phyloP scores from a whole-genome alignment of 495 filamentous ascomycete genomes.

The Endocarpon pusillum region DNA sequence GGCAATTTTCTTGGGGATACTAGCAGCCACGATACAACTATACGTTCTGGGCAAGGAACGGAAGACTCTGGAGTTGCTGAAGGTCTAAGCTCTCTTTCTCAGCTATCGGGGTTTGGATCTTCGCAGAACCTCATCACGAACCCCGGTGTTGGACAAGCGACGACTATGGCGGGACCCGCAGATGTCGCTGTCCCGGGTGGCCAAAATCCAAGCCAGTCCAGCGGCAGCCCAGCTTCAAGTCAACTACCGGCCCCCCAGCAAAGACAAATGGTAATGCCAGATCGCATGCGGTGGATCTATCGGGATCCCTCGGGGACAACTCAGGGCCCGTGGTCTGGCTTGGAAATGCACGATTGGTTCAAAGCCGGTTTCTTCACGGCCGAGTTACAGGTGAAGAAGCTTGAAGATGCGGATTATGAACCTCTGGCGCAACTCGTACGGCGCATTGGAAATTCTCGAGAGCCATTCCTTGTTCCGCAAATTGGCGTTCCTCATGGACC shows the following conservation, averaged over 20 bases:
- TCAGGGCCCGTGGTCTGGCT: slow-evolving; percentile 85
- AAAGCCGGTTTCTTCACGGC: slow-evolving; percentile 95
- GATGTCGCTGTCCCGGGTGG: slow-evolving; percentile 15
- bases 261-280: slow-evolving; percentile 95
- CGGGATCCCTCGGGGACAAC: slow-evolving; percentile 80
- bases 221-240: slow-evolving; percentile 21
- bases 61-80: too few relatives aligned
- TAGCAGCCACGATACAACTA: too few relatives aligned
- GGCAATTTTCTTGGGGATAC: too few relatives aligned
- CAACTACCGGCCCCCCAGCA: slow-evolving; percentile 57
- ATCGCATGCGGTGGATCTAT: slow-evolving; percentile 97
- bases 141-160: slow-evolving; percentile 21
- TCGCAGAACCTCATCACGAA: slow-evolving; percentile 27
- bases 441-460: slow-evolving; percentile 89
- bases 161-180: slow-evolving; percentile 13
- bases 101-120: too few relatives aligned
- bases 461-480: slow-evolving; percentile 93
- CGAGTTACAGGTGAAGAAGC: slow-evolving; percentile 82
- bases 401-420: slow-evolving; percentile 86
- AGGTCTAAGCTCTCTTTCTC: too few relatives aligned
- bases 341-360: slow-evolving; percentile 99
- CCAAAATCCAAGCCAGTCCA: slow-evolving; percentile 17
- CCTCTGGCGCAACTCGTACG: slow-evolving; percentile 89
- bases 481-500: slow-evolving; percentile 84
- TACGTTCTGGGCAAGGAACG: too few relatives aligned